These are phyloP conservation scores for Metarhizium anisopliae DNA, from an alignment of 2,329 filamentous ascomycete species.

Conservation along the genomic window DNA sequence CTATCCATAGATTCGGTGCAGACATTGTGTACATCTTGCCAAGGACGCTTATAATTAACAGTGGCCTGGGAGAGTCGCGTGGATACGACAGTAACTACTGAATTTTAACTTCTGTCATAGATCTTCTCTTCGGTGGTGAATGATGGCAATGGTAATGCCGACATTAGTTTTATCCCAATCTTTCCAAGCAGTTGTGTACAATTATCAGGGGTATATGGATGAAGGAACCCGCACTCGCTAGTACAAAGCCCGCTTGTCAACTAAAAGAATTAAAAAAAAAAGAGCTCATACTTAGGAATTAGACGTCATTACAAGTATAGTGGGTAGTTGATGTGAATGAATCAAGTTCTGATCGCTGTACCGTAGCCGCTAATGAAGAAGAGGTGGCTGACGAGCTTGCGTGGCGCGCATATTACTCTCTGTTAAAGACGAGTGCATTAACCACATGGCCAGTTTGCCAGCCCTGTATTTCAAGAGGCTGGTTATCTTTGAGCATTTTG, in stretches of 20 bases:
- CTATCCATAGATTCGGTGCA: not conserved
- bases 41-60: not conserved
- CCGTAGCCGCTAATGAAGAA: not conserved
- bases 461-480: constrained; percentile 57
- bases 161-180: not conserved
- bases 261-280: not conserved
- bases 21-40: not conserved
- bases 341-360: not conserved
- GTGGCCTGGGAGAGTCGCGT: not conserved
- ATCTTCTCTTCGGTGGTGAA: not conserved
- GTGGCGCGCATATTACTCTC: constrained; percentile 16
- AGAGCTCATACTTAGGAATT: not conserved
- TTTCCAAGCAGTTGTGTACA: not conserved
- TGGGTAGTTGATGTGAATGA: not conserved
- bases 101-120: not conserved
- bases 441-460: constrained; percentile 70
- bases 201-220: not conserved
- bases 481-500: constrained; percentile 62
- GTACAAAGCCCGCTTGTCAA: not conserved
- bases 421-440: constrained; percentile 62
- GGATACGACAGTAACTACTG: not conserved
- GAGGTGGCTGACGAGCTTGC: not conserved
- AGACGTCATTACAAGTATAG: not conserved
- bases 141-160: not conserved
- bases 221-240: not conserved